Evolutionary conservation across 2,329 filamentous ascomycete genomes (phyloP), one percentile per base, ranked within the genome.

Genomic region (Emergomyces africanus): DNA sequence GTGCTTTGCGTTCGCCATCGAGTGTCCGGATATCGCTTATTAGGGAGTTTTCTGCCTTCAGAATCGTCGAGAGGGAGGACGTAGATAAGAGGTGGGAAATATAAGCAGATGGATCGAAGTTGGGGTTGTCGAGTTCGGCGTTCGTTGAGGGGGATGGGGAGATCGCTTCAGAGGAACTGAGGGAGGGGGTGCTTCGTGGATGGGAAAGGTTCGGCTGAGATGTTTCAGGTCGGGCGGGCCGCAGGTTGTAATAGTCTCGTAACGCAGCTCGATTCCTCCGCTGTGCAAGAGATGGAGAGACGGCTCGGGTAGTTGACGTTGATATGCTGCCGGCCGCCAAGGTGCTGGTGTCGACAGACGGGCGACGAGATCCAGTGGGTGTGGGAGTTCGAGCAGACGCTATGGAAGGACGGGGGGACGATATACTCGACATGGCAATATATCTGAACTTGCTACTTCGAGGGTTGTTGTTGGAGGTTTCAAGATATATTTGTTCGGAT

Each of bases 211-310:
- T 64, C 58, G 61, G 56, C 57, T 42, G 71, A 69, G 61, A 61
- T 12, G 66, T 67, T 25, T 75, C 72, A 42, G 68, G 73, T 46
- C 72, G 67, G 6, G 74, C 69, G 2, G 78, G 71, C 64, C 85
- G 86, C 55, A 97, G 81, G 70, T 94, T 94, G 76, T 97, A 97
- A 78, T 96, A 97, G 70, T 96, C 90, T 67, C 94, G 87, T 23
- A 97, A 81, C 6, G 92, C 92, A 59, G 87, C 84, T 64, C 92
- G 88, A 75, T 95, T 95, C 62, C 87, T 81, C 59, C 82, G 79
- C 23, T 68, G 67, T 44, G 68, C 65, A 51, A 68, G 51, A 37
- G 69, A 69, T n/a, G 72, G 71, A 39, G 73, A 73, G 46, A 72
- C 58, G 12, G 71, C 69, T 57, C 72, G 70, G 77, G 80, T 60